These are phyloP conservation scores for Fusarium graminum DNA, from an alignment of 2,329 filamentous ascomycete species.

Conservation along the genomic window DNA sequence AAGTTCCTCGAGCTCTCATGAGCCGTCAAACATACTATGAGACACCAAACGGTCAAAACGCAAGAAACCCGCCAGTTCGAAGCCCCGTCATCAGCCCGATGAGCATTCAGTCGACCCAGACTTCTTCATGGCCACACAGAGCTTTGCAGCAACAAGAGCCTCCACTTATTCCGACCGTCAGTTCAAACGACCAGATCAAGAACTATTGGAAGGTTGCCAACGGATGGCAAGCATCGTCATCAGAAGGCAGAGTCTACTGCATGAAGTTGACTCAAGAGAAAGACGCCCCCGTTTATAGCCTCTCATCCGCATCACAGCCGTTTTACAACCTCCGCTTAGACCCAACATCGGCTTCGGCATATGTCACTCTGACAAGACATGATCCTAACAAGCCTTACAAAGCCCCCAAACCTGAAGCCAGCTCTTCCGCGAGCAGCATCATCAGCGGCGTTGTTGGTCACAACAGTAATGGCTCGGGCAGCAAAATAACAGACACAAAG, in stretches of 20 bases:
- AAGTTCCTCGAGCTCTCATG: slow-evolving; percentile 73
- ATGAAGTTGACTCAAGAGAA: slow-evolving; percentile 67
- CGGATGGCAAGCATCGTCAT: slow-evolving; percentile 73
- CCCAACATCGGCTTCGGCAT: slow-evolving; percentile 73
- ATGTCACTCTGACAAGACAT: slow-evolving; percentile 69
- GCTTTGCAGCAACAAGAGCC: slow-evolving; percentile 54
- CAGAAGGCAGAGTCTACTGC: slow-evolving; percentile 71
- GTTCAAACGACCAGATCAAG: slow-evolving; percentile 72
- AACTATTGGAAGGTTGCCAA: slow-evolving; percentile 77
- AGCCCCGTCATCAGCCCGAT: slow-evolving; percentile 45
- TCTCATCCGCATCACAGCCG: slow-evolving; percentile 71
- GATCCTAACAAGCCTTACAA: slow-evolving; percentile 71
- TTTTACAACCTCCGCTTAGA: slow-evolving; percentile 76
- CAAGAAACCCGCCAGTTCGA: slow-evolving; percentile 34
- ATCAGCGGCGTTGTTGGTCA: slow-evolving; percentile 52
- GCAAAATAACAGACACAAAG: slow-evolving; percentile 56
- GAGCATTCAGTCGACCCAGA: slow-evolving; percentile 36
- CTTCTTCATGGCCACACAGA: slow-evolving; percentile 48
- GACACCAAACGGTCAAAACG: slow-evolving; percentile 11
- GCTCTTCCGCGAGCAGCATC: slow-evolving; percentile 47
- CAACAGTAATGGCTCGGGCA: slow-evolving; percentile 45
- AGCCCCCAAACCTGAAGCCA: slow-evolving; percentile 52
- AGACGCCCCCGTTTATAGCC: slow-evolving; percentile 75
- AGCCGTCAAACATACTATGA: slow-evolving; percentile 72
- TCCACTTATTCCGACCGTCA: slow-evolving; percentile 62